Evolutionary conservation across 805 yeast genomes (phyloP), one percentile per base, ranked within the genome.

Genomic region (Hanseniaspora jakobsenii): DNA sequence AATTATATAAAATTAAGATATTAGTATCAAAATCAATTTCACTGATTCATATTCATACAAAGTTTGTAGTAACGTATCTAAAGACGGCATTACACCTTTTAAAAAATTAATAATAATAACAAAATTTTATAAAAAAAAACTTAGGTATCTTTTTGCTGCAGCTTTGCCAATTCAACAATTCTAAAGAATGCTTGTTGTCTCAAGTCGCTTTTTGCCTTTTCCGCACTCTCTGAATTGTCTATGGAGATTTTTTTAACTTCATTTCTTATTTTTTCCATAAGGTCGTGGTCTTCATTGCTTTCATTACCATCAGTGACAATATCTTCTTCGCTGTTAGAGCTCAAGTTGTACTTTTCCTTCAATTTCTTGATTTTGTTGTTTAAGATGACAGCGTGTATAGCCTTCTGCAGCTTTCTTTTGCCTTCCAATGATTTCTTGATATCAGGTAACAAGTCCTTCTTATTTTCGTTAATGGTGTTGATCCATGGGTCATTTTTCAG

Each of bases 361-460:
- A 89, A 71, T 52, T 78, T 77, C 55, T 73, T 68, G 59, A 89
- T 77, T 59, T 82, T 73, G 62, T 86, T 86, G 55, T 81, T 76
- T 63, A 89, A 73, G 53, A 76, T 77, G 42, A 89, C 87, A 56
- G 84, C 67, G 59, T 85, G 91, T 53, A 84, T 79, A 30, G 91
- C 96, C 53, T 80, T 82, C 55, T 78, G 76, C 66, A 91, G 78
- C 62, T 81, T 86, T 55, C 73, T 70, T 57, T 82, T 84, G 26
- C 94, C 93, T 57, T 79, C 76, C 70, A 85, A 82, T 35, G 83
- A 84, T 56, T 77, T 76, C 65, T 76, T 75, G 63, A 89, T 78
- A 57, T 69, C 72, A 19, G 94, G 94, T 61, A 85, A 71, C 65
- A 89, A 72, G 63, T 89, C 94, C 22, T 58, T 51, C 50, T 70